Conservation (phyloP, 495 filamentous ascomycete genomes). For the Tetracladium setigerum region DNA sequence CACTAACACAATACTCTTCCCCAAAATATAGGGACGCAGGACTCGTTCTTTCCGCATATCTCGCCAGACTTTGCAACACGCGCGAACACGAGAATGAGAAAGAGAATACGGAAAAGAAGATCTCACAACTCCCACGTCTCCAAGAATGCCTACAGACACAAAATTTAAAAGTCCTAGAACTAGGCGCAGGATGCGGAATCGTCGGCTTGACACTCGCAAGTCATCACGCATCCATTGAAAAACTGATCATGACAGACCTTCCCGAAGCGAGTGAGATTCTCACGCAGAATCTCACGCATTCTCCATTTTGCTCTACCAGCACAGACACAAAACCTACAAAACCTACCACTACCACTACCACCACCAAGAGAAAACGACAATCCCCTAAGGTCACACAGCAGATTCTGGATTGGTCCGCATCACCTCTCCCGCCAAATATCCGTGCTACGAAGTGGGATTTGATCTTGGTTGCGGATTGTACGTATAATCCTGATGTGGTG, state of each 20-base stretch:
- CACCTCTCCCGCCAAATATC: constrained; percentile 32
- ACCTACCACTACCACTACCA: background rate
- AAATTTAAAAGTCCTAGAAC: constrained; percentile 56
- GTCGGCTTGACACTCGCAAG: constrained; percentile 70
- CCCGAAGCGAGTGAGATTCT: constrained; percentile 65
- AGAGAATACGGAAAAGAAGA: background rate
- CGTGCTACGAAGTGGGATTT: constrained; percentile 51
- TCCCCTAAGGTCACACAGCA: constrained; percentile 16
- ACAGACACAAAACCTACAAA: too few relatives aligned
- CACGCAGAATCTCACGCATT: constrained; percentile 37
- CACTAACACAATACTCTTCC: constrained; percentile 9
- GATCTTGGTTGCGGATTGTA: constrained; percentile 84
- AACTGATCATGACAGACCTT: constrained; percentile 75
- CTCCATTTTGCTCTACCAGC: background rate
- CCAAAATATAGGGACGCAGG: constrained; percentile 61
- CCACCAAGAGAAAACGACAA: too few relatives aligned
- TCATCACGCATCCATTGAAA: constrained; percentile 34
- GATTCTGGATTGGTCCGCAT: constrained; percentile 68
- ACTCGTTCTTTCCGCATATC: constrained; percentile 43
- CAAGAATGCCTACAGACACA: background rate
- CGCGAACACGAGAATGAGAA: background rate
- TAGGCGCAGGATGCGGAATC: constrained; percentile 80
- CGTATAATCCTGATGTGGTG: constrained; percentile 82
- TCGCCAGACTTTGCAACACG: constrained; percentile 21
- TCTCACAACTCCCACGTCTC: background rate